Percentiles rank a stretch among this genome's conserved stretches.
These are phyloP conservation scores for Rhododendron molle DNA, from an alignment of 148 eudicot species.

Conservation along the genomic window DNA sequence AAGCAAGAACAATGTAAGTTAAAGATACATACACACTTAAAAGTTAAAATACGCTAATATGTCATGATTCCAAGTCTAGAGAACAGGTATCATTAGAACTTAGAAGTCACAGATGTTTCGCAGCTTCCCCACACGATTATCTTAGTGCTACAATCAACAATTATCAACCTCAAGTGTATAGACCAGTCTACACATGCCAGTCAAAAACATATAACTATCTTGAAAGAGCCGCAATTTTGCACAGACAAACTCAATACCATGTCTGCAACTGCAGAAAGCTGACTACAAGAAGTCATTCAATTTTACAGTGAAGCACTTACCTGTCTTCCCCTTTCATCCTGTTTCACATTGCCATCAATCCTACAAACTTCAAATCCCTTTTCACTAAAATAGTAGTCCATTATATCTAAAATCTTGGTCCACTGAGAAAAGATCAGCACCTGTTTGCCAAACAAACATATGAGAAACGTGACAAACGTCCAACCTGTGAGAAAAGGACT, in stretches of 20 bases:
- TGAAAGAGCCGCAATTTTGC: background rate
- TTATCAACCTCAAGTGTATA: background rate
- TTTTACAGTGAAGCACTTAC: slow-evolving; percentile 23
- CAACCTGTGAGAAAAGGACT: background rate
- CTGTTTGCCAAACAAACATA: slow-evolving; percentile 30
- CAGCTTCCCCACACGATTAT: background rate
- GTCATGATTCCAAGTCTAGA: background rate
- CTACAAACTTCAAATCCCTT: slow-evolving; percentile 80
- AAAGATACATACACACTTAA: background rate
- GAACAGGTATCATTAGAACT: background rate
- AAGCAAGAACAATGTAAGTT: background rate
- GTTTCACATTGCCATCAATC: slow-evolving; percentile 88
- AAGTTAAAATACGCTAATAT: background rate
- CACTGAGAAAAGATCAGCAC: slow-evolving; percentile 94
- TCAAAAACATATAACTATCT: background rate
- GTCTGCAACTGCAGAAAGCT: background rate
- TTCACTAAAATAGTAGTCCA: slow-evolving; percentile 87
- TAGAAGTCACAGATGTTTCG: background rate
- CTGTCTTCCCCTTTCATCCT: slow-evolving; percentile 82
- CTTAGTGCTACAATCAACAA: background rate
- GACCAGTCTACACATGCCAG: background rate
- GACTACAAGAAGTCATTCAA: background rate
- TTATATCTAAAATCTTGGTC: slow-evolving; percentile 85
- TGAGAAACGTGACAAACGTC: background rate
- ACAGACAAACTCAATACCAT: background rate